These are phyloP conservation scores for Pseudogymnoascus sp. DNA, from an alignment of 2,329 filamentous ascomycete genomes.

Conservation along the genomic window DNA sequence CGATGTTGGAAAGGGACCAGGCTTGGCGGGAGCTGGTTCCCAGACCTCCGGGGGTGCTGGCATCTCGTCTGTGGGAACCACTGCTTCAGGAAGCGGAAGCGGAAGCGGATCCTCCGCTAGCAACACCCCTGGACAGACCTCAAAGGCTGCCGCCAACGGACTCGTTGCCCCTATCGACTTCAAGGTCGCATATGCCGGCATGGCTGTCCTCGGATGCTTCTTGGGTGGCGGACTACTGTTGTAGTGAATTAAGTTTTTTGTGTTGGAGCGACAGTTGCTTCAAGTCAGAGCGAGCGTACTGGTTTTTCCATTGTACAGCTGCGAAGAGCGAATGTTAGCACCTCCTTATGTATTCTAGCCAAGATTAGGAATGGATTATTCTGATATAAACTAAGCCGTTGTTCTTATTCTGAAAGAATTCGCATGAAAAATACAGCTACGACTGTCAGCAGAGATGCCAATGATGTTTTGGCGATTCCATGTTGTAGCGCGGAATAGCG, in stretches of 20 bases:
- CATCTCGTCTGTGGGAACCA: not conserved
- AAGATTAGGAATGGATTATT: not conserved
- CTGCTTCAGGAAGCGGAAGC: not conserved
- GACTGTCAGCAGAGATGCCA: not conserved
- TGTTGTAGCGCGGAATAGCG: not conserved
- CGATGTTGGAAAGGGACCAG: not conserved
- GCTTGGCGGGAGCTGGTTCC: not conserved
- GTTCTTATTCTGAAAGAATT: not conserved
- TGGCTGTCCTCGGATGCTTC: constrained; percentile 5
- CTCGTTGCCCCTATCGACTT: constrained; percentile 2
- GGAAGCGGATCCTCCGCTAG: not conserved
- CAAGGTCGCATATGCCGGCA: not conserved
- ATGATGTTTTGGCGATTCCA: not conserved
- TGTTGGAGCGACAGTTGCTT: not conserved
- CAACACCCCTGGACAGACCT: not conserved
- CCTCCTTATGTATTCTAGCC: constrained; percentile 4
- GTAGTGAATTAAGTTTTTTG: not conserved
- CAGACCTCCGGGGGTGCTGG: not conserved
- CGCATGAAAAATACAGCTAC: not conserved
- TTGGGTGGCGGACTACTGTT: not conserved
- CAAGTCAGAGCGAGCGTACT: not conserved
- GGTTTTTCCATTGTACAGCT: not conserved
- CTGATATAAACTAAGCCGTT: not conserved
- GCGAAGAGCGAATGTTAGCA: constrained; percentile 4
- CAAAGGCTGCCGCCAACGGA: not conserved